A percentile compares a stretch with the other conserved stretches of the same genome.
phyloP scores from a whole-genome alignment of 2,329 filamentous ascomycete species.

The Colletotrichum sp. region DNA sequence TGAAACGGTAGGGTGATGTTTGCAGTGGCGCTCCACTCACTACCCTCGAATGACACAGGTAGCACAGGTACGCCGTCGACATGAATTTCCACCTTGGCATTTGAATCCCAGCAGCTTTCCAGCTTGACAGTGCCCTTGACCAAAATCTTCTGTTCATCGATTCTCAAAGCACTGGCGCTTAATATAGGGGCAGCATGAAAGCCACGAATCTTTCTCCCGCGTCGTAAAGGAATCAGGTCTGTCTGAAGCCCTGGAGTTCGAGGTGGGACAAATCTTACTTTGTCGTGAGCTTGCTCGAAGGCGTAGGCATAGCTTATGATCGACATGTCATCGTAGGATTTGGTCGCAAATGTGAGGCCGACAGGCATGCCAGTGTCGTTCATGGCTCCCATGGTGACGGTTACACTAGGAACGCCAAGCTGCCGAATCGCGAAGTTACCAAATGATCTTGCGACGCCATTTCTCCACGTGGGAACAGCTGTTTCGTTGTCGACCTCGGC shows the following conservation, averaged over 20 bases:
- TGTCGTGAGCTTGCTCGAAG: slow-evolving; percentile 24
- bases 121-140: background rate
- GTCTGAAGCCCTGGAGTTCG: background rate
- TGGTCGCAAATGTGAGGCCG: slow-evolving; percentile 28
- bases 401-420: slow-evolving; percentile 30
- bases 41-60: background rate
- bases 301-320: slow-evolving; percentile 27
- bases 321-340: slow-evolving; percentile 28
- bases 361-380: slow-evolving; percentile 27
- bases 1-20: background rate
- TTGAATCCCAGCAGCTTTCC: background rate
- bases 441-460: slow-evolving; percentile 16
- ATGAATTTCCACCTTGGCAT: background rate
- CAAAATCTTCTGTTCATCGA: background rate
- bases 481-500: background rate
- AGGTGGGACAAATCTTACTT: background rate
- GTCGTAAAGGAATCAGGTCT: background rate
- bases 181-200: background rate
- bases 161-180: background rate
- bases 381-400: slow-evolving; percentile 30
- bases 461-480: slow-evolving; percentile 43
- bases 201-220: background rate
- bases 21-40: background rate
- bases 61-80: background rate
- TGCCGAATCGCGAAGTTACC: slow-evolving; percentile 27